Percentiles rank a stretch among this genome's conserved stretches.
Conservation (phyloP, 345 rosid species). For the Dovyalis caffra region DNA sequence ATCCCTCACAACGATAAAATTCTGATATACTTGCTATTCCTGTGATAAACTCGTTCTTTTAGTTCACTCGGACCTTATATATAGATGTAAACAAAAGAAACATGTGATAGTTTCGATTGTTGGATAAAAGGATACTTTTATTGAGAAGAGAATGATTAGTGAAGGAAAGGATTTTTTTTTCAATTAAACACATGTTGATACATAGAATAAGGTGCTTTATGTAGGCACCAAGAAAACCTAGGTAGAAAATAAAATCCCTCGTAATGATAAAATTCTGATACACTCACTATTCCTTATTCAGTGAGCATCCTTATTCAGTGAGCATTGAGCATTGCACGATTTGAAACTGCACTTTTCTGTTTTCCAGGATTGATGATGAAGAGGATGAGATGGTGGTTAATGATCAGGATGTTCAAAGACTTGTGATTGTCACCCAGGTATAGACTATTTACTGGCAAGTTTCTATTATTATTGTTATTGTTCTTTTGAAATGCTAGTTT, state of each 20-base stretch:
- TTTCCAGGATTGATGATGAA: conserved; percentile 69
- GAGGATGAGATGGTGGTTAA: conserved; percentile 68
- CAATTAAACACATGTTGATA: neutral
- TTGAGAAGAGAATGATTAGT: neutral
- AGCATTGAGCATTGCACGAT: neutral
- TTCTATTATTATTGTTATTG: neutral
- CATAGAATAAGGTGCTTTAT: neutral
- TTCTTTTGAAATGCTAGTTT: neutral
- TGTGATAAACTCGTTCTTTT: neutral
- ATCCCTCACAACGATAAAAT: neutral
- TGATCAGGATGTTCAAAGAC: conserved; percentile 89
- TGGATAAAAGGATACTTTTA: neutral
- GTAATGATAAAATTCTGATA: no score
- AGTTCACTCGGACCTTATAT: neutral
- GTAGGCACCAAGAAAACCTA: neutral
- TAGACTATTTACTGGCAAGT: neutral
- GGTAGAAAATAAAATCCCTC: neutral
- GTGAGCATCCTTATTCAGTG: no score
- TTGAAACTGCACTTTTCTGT: neutral
- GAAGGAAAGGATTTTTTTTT: neutral
- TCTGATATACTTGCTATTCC: no score
- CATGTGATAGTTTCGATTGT: neutral
- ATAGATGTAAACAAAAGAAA: neutral
- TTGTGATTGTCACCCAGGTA: conserved; percentile 97
- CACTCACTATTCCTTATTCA: no score